phyloP scores from a whole-genome alignment of 306 rosid species.

The Luffa aegyptiaca region DNA sequence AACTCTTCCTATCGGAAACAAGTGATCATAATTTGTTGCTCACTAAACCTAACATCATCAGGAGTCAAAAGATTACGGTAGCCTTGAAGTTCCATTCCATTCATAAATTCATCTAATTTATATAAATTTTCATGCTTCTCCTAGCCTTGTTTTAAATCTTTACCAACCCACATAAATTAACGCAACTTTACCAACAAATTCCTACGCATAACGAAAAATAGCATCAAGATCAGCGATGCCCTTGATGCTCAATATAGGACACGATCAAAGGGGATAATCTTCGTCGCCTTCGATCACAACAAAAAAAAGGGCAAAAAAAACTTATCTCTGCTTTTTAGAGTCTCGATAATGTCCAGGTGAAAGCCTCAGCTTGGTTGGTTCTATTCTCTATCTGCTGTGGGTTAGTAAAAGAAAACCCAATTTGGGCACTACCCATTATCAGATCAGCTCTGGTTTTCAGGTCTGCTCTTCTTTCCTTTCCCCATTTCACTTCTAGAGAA shows the following conservation, averaged over 20 bases:
- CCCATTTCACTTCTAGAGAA: not conserved
- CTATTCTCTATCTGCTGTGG: not conserved
- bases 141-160: not conserved
- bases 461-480: not conserved
- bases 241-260: not conserved
- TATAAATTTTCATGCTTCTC: not conserved
- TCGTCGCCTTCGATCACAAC: conserved; percentile 1
- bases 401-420: not conserved
- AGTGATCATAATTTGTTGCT: not conserved
- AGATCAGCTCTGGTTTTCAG: conserved; percentile 1
- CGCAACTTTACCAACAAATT: not conserved
- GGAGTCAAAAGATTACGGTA: not conserved
- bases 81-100: not conserved
- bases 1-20: not conserved
- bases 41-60: not conserved
- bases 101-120: not conserved
- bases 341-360: conserved; percentile 10
- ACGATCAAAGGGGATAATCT: not conserved
- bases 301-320: not conserved
- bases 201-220: not conserved
- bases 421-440: not conserved
- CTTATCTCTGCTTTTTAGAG: not conserved
- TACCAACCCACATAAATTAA: not conserved
- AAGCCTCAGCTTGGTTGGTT: not conserved
- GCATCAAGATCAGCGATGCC: not conserved